These are phyloP conservation scores for Fraxinus quadrangulata DNA, from an alignment of 257 asterid genomes.

Conservation along the genomic window DNA sequence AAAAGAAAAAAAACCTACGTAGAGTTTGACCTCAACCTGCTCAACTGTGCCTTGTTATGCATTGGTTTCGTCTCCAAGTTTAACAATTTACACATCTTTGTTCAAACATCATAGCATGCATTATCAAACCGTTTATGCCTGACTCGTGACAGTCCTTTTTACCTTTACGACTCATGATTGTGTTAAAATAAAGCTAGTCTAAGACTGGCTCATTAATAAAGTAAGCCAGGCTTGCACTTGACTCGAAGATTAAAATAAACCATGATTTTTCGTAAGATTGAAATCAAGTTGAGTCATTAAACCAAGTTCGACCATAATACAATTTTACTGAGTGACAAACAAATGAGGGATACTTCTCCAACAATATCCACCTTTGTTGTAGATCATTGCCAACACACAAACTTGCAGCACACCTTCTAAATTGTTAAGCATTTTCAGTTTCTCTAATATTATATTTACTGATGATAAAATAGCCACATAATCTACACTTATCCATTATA, in stretches of 20 bases:
- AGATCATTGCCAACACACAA: neutral
- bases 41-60: neutral
- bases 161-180: neutral
- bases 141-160: neutral
- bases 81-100: neutral
- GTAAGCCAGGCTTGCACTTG: neutral
- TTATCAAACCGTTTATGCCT: neutral
- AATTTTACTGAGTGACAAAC: neutral
- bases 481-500: neutral
- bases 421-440: neutral
- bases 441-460: neutral
- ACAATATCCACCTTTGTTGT: neutral
- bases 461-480: neutral
- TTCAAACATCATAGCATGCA: neutral
- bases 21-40: neutral
- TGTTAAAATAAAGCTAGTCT: constrained; percentile 4
- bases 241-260: neutral
- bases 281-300: neutral
- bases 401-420: neutral
- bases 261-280: neutral
- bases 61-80: neutral
- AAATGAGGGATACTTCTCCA: neutral
- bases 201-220: neutral
- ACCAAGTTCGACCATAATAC: neutral
- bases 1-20: neutral